phyloP scores from a whole-genome alignment of 78 protist genomes.

The Dictyostelium capitatum region DNA sequence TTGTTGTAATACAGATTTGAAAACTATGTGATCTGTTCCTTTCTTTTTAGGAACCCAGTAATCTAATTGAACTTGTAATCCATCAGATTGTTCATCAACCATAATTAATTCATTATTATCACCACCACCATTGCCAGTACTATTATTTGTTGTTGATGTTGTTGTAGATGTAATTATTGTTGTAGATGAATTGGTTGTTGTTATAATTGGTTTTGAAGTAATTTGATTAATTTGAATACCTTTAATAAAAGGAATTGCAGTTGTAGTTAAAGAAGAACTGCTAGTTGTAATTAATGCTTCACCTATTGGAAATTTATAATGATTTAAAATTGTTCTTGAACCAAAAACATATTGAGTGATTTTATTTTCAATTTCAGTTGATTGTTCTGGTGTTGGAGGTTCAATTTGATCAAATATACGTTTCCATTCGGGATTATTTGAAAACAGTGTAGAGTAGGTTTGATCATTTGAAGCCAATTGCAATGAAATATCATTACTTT shows the following conservation, averaged over 20 bases:
- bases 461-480: slow-evolving; percentile 39
- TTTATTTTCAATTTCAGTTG: slow-evolving; percentile 29
- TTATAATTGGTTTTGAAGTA: too few relatives aligned
- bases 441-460: slow-evolving; percentile 33
- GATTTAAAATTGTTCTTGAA: neutral
- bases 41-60: slow-evolving; percentile 62
- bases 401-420: slow-evolving; percentile 32
- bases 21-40: slow-evolving; percentile 37
- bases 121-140: neutral
- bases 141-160: neutral
- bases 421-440: slow-evolving; percentile 50
- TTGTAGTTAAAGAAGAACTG: neutral
- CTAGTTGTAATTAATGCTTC: slow-evolving; percentile 48
- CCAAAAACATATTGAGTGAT: neutral
- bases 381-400: neutral
- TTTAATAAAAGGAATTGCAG: slow-evolving; percentile 47
- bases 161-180: neutral
- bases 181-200: neutral
- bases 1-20: slow-evolving; percentile 42
- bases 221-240: slow-evolving; percentile 28
- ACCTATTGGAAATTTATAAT: slow-evolving; percentile 62
- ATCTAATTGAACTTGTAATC: slow-evolving; percentile 41
- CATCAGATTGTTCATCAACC: neutral
- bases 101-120: neutral
- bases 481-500: slow-evolving; percentile 50